A percentile compares a stretch with the other conserved stretches of the same genome.
phyloP scores from a whole-genome alignment of 2,329 filamentous ascomycete species.

The Ceratocystis alfenasii region DNA sequence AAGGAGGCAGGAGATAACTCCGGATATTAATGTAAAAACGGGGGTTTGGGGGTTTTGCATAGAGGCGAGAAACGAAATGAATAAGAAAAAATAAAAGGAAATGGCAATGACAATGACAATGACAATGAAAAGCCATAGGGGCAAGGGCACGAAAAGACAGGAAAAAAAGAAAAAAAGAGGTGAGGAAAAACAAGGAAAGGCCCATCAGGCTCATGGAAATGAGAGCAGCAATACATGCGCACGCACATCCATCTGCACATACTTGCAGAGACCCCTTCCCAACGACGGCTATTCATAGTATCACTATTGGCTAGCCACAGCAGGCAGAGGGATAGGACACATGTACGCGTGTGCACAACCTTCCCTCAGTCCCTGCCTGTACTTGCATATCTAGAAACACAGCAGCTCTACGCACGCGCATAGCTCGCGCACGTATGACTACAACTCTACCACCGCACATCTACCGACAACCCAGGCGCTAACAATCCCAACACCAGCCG shows the following conservation, averaged over 20 bases:
- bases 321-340: not conserved
- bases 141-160: not conserved
- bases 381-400: constrained; percentile 2
- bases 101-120: not conserved
- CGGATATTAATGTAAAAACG: not conserved
- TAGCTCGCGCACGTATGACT: not conserved
- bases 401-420: not conserved
- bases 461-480: not conserved
- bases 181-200: not conserved
- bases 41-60: not conserved
- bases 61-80: constrained; percentile 12
- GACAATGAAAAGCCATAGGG: not conserved
- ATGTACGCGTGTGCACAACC: not conserved
- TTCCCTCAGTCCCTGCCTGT: not conserved
- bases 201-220: not conserved
- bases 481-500: not conserved
- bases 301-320: not conserved
- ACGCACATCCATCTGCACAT: not conserved
- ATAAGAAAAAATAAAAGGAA: not conserved
- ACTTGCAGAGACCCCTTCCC: not conserved
- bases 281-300: constrained; percentile 2
- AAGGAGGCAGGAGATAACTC: not conserved
- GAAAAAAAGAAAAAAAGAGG: not conserved
- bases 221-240: not conserved
- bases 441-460: not conserved